Evolutionary conservation across 202 grass and related monocot genomes (phyloP), one percentile per base, ranked within the genome.

Genomic region (Zoysia matrella): DNA sequence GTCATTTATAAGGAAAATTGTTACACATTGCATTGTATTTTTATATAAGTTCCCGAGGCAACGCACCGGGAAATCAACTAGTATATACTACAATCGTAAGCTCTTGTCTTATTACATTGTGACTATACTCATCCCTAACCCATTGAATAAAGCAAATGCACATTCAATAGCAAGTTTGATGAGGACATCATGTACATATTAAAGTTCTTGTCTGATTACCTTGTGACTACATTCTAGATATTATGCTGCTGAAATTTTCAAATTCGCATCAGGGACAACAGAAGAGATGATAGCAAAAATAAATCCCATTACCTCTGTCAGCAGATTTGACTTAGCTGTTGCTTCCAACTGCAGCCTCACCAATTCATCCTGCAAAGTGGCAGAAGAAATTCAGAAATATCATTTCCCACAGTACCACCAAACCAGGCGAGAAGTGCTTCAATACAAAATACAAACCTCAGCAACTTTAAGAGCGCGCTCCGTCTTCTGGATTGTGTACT

Each of bases 401-500:
- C 7, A 58, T 48, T 7, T 57, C 36, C 15, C 62, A 42, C 4
- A 90, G 22, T n/a, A 46, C 30, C 30, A 11, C 60, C 60, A 58
- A 3, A 46, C 8, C n/a, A 84, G 14, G 72, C 14, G 0, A 67
- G 4, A 71, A 80, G 8, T 60, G 16, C 16, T 66, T 49, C 67
- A 71, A 71, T 64, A 53, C 13, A 8, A 65, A 80, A 83, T 4
- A 47, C 71, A 89, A 66, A 99, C 96, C 93, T 99, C 93, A 15
- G 97, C 93, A 75, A 89, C 83, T 90, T 94, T 94, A 87, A 99
- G 93, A 87, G 91, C 91, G 60, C 60, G 87, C 47, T 99, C 91
- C 5, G 87, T 99, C 84, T 96, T 99, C 68, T 86, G 81, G 63
- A 94, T 90, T 70, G 60, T 88, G 52, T 70, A 84, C 39, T 90